Evolutionary conservation across 1,284 basidiomycete species (phyloP), one percentile per base, ranked within the genome.

Genomic region (Cryptococcus maquisensis): DNA sequence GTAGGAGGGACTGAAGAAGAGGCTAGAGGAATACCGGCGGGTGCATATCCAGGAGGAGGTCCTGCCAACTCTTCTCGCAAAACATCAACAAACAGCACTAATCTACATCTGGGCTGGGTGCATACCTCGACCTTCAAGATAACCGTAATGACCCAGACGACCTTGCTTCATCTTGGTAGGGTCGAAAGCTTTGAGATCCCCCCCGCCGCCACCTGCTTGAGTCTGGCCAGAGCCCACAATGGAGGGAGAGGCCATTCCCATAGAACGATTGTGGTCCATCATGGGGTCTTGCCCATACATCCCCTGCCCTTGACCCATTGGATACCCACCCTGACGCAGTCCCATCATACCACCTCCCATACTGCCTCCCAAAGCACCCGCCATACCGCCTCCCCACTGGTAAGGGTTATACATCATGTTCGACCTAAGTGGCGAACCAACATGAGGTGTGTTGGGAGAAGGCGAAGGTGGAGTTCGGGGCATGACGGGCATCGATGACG

Each of bases 111-210:
- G 20, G 37, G 8, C 24, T 20, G 20, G 37, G 8, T 4, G 58
- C 65, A 60, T 52, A 66, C 67, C 68, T 60, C 69, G 37, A 16
- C 69, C 69, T 51, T 71, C 67, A 43, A 69, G 64, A 55, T 69
- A 71, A 8, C 69, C 69, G 51, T 71, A 71, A 47, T 69, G 66
- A 9, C 69, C 69, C 55, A 67, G 54, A 10, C 69, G 39, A 36
- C 69, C 65, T 45, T 61, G 58, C 55, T 71, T 71, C 58, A 65
- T 60, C 51, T 66, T 64, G 6, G 56, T 54, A 24, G 67, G 51
- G 36, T 71, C 69, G 51, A 59, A 71, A 12, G 62, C 50, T 49
- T 62, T 61, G 37, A 64, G n/a, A 2, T 44, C 57, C 18, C 46
- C 57, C 20, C 55, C 62, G 4, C 42, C 24, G 39, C 35, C n/a